Evolutionary conservation across 1,284 basidiomycete species (phyloP).

Genomic region (Ceratobasidium sp.): DNA sequence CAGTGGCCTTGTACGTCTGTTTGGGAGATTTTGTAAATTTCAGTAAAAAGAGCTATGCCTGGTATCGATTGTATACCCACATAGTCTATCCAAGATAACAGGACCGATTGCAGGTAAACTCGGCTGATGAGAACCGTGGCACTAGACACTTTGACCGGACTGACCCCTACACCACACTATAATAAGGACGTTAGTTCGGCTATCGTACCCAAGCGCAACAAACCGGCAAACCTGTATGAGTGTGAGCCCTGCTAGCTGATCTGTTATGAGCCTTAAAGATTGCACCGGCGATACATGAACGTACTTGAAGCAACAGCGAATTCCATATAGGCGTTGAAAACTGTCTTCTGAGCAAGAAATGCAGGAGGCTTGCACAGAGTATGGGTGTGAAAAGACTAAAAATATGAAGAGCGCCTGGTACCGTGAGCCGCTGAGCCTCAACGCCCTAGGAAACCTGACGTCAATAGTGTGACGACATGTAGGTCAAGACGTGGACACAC

Average conservation of each 20-base stretch:
- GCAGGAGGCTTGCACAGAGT: conserved; percentile 24
- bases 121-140: conserved; percentile 17
- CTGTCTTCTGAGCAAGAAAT: conserved; percentile 15
- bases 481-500: conserved; percentile 1
- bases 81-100: conserved; percentile 32
- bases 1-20: conserved; percentile 26
- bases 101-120: conserved; percentile 28
- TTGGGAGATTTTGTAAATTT: not conserved
- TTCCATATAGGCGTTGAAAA: conserved; percentile 31
- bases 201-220: not conserved
- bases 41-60: not conserved
- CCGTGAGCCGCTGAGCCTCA: conserved; percentile 35
- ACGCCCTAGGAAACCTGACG: conserved; percentile 16
- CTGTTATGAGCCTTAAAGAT: not conserved
- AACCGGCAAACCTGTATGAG: conserved; percentile 24
- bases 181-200: not conserved
- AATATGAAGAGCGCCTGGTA: conserved; percentile 32
- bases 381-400: conserved; percentile 39
- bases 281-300: not conserved
- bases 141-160: conserved; percentile 13
- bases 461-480: not conserved
- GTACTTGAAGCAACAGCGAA: conserved; percentile 26
- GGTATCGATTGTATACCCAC: not conserved
- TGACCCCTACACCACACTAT: conserved; percentile 26
- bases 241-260: conserved; percentile 6